Conservation (phyloP, 2,329 filamentous ascomycete genomes). For the Gnomoniopsis smithogilvyi region DNA sequence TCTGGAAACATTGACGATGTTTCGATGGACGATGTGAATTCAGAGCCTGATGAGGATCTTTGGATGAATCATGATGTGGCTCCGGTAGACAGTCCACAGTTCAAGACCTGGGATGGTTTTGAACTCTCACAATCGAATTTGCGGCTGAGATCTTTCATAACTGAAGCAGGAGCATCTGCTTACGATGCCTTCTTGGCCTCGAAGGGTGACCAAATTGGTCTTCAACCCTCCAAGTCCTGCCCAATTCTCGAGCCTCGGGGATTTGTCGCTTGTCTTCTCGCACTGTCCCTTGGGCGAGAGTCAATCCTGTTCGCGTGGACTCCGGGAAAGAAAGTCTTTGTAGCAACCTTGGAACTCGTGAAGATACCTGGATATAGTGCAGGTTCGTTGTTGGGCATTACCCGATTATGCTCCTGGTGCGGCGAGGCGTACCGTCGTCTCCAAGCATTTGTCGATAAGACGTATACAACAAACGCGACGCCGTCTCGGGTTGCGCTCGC, state of each 20-base stretch:
- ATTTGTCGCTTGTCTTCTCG: slow-evolving; percentile 58
- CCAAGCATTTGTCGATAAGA: slow-evolving; percentile 42
- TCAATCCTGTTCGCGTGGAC: slow-evolving; percentile 69
- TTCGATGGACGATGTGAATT: background rate
- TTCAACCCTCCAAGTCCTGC: slow-evolving; percentile 33
- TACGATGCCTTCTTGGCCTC: slow-evolving; percentile 62
- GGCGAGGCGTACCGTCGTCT: slow-evolving; percentile 46
- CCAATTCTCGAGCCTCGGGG: slow-evolving; percentile 43
- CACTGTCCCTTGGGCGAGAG: slow-evolving; percentile 66
- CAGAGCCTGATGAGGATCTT: slow-evolving; percentile 31
- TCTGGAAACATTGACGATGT: background rate
- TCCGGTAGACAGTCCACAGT: slow-evolving; percentile 33
- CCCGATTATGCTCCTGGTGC: slow-evolving; percentile 44
- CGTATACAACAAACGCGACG: slow-evolving; percentile 41
- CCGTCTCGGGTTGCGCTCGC: slow-evolving; percentile 50
- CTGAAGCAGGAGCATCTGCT: slow-evolving; percentile 62
- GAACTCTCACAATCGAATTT: slow-evolving; percentile 37
- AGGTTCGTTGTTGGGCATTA: slow-evolving; percentile 43
- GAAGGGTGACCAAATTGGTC: slow-evolving; percentile 35
- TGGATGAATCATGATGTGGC: slow-evolving; percentile 44
- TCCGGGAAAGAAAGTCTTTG: slow-evolving; percentile 48
- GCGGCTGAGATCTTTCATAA: slow-evolving; percentile 51
- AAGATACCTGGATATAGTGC: slow-evolving; percentile 56
- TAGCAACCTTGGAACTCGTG: slow-evolving; percentile 40
- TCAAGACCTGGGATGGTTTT: slow-evolving; percentile 71